Evolutionary conservation across 345 rosid genomes (phyloP), one percentile per base, ranked within the genome.

Genomic region (Brassica incana): DNA sequence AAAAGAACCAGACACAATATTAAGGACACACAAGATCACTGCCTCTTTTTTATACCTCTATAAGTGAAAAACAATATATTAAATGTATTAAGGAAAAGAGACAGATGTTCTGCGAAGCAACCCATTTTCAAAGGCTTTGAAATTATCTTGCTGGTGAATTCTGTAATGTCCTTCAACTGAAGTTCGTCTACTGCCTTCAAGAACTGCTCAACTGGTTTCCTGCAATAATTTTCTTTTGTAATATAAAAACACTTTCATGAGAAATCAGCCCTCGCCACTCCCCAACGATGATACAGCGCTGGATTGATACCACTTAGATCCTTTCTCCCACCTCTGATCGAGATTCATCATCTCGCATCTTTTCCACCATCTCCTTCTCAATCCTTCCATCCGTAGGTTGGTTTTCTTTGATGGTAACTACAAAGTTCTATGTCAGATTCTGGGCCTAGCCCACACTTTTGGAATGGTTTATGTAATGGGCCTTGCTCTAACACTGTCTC

Each of bases 51-150:
- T 29, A 29, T 2, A 30, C 20, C 64, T 25, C 65, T 60, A 1
- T 4, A 60, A 67, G 14, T 25, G 6, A 25, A 35, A 72, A 29
- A 68, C 4, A 10, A 10, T 36, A 71, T 33, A 64, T 67, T 15
- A 2, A 52, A 16, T 43, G 50, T 48, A 0, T 8, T 8, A 33
- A 33, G 29, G 40, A 38, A 63, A 25, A 38, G 65, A 61, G 8
- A 69, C 29, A 2, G 3, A 58, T 32, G 73, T 79, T 73, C 97
- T 16, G 97, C 97, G 5, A 87, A 87, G 20, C 92, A 85, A 27
- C 93, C 98, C 93, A 95, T 88, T 69, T 97, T 88, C 68, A 95
- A 85, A 71, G 97, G 96, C 11, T 91, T 90, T 4, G 96, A 85
- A n/a, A 95, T 81, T 18, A 95, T 72, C 85, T 84, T 86, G 73